phyloP scores from a whole-genome alignment of 345 rosid species.

The Luvunga scandens region DNA sequence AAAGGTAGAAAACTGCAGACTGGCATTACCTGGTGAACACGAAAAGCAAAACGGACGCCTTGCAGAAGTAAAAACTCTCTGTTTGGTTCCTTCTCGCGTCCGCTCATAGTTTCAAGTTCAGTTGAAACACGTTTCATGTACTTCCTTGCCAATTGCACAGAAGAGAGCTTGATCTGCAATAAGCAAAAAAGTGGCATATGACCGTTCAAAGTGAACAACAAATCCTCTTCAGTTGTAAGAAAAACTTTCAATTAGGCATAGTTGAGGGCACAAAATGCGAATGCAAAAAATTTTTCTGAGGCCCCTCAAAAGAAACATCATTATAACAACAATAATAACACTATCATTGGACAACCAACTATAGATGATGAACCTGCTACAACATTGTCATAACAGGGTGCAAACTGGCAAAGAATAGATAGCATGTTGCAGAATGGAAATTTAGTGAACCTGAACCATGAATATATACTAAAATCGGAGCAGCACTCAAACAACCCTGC shows the following conservation, averaged over 20 bases:
- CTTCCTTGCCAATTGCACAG: constrained; percentile 90
- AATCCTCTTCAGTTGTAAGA: background rate
- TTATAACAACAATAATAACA: background rate
- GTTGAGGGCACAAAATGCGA: background rate
- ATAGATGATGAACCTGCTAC: background rate
- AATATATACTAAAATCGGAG: background rate
- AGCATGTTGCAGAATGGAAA: background rate
- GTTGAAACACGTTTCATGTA: constrained; percentile 91
- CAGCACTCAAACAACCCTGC: background rate
- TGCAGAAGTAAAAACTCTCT: constrained; percentile 92
- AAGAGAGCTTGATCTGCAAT: constrained; percentile 88
- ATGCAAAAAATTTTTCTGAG: background rate
- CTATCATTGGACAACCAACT: background rate
- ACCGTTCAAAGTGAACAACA: background rate
- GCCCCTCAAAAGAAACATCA: background rate
- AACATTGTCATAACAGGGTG: background rate
- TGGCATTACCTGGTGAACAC: constrained; percentile 84
- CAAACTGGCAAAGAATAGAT: background rate
- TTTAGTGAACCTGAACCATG: background rate
- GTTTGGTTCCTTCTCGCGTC: constrained; percentile 87
- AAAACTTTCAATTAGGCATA: background rate
- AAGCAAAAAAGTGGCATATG: background rate
- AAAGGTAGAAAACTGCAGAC: background rate
- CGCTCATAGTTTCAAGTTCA: constrained; percentile 76
- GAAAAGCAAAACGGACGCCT: constrained; percentile 94